phyloP scores from a whole-genome alignment of 352 stramenopile species.

The Pythium folliculosum region DNA sequence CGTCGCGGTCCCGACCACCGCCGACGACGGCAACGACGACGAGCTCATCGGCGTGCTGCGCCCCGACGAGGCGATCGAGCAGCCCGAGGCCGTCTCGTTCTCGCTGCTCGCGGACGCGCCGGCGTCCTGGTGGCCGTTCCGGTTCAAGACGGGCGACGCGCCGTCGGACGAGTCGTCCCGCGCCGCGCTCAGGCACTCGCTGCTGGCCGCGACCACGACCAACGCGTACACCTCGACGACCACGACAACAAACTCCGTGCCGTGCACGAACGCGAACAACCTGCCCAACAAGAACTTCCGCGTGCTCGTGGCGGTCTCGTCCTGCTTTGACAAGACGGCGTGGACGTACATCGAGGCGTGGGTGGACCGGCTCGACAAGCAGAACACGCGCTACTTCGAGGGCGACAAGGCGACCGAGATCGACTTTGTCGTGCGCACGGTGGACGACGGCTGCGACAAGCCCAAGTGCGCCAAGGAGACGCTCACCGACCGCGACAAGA shows the following conservation, averaged over 20 bases:
- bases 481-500: neutral
- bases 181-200: neutral
- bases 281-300: neutral
- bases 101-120: neutral
- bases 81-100: neutral
- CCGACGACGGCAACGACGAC: neutral
- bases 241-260: neutral
- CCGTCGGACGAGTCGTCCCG: too few species aligned
- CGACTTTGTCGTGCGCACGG: neutral
- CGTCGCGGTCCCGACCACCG: too few species aligned
- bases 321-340: slow-evolving; percentile 17
- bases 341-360: slow-evolving; percentile 4
- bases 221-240: neutral
- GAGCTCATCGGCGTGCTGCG: neutral
- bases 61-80: neutral
- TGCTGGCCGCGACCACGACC: neutral
- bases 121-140: neutral
- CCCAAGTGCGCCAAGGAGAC: neutral
- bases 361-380: neutral
- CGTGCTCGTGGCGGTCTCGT: slow-evolving; percentile 10
- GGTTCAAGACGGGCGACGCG: neutral
- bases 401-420: slow-evolving; percentile 12
- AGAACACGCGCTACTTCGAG: slow-evolving; percentile 19
- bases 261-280: slow-evolving; percentile 6
- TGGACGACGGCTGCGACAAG: slow-evolving; percentile 18